Base-by-base conservation (phyloP, 2,329 filamentous ascomycete species). In the Cadophora sp. region DNA sequence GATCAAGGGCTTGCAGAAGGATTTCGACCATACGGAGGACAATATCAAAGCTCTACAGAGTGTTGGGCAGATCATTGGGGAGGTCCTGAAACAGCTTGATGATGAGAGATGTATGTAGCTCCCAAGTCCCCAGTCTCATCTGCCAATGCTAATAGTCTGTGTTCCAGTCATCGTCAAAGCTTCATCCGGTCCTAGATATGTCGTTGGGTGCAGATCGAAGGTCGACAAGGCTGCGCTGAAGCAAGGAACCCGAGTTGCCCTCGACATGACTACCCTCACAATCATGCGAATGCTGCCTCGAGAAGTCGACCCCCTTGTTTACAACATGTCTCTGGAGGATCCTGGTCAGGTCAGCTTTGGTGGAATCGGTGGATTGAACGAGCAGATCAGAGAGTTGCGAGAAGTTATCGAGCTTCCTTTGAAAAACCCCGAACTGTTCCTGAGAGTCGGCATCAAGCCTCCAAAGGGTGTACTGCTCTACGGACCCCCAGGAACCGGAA, bases 251-350 rank as follows among this genome's bases (percentile, higher is more conserved):
- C 93, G 96, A 77, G 96, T 99, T 64, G 95, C 96, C 41, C 90
- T 99, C 68, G 96, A 99, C 78, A 99, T 99, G 96, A 99, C 96
- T 61, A 99, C 96, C 22, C 91, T 99, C 74, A 99, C 96, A 68
- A 99, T 99, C 81, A 99, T 99, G 96, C 93, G 96, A 77, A 99
- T 99, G 96, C 86, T 99, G 56, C 96, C 96, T 68, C 91, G 96
- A 80, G 96, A 99, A 84, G 96, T 99, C 78, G 96, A 99, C 78
- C 96, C 96, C 22, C 86, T 99, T 73, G 96, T 99, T 74, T 99
- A 99, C 87, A 99, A 99, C 85, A 99, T 99, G 96, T 99, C 96
- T 22, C 82, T 99, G 75, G 96, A 99, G 80, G 96, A 99, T 79
- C 96, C 96, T 0, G 96, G 96, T 6, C 95, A 98, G 80, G 91